Evolutionary conservation across 805 yeast genomes (phyloP).

Genomic region (Scheffersomyces lignosus): DNA sequence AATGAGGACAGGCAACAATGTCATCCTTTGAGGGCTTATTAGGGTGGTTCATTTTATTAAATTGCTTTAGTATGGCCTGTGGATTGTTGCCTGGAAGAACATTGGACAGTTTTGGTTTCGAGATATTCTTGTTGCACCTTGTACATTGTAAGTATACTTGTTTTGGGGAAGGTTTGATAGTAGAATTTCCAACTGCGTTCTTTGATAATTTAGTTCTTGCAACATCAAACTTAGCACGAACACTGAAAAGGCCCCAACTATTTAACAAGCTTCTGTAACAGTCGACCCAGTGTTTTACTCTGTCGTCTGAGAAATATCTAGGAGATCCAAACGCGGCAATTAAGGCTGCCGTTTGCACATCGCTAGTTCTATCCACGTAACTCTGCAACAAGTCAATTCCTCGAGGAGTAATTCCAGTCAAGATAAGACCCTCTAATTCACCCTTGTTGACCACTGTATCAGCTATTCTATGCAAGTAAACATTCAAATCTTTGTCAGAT

Average conservation of each 20-base stretch:
- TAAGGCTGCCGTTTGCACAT: slow-evolving; percentile 87
- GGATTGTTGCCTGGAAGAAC: slow-evolving; percentile 15
- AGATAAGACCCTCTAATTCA: slow-evolving; percentile 84
- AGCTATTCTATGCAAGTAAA: slow-evolving; percentile 69
- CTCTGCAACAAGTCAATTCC: slow-evolving; percentile 82
- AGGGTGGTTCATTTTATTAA: slow-evolving; percentile 26
- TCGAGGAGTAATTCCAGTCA: slow-evolving; percentile 88
- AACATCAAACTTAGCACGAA: slow-evolving; percentile 84
- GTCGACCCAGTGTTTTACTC: slow-evolving; percentile 79
- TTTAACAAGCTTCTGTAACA: slow-evolving; percentile 68
- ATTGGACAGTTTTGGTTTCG: slow-evolving; percentile 29
- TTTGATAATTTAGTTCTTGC: slow-evolving; percentile 64
- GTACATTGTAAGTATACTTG: slow-evolving; percentile 82
- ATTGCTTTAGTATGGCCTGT: slow-evolving; percentile 31
- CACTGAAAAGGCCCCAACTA: slow-evolving; percentile 77
- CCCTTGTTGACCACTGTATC: slow-evolving; percentile 73
- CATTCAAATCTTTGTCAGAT: slow-evolving; percentile 73
- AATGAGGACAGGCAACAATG: slow-evolving; percentile 64
- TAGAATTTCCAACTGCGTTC: slow-evolving; percentile 46
- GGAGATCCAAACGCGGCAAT: slow-evolving; percentile 83
- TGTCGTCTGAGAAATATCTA: slow-evolving; percentile 67
- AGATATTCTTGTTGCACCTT: slow-evolving; percentile 75
- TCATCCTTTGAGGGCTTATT: slow-evolving; percentile 14
- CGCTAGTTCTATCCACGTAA: slow-evolving; percentile 85
- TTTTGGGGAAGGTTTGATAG: slow-evolving; percentile 56